A percentile compares a stretch with the other conserved stretches of the same genome.
phyloP scores from a whole-genome alignment of 1,284 basidiomycete species.

The Tylopilus orsonianus region DNA sequence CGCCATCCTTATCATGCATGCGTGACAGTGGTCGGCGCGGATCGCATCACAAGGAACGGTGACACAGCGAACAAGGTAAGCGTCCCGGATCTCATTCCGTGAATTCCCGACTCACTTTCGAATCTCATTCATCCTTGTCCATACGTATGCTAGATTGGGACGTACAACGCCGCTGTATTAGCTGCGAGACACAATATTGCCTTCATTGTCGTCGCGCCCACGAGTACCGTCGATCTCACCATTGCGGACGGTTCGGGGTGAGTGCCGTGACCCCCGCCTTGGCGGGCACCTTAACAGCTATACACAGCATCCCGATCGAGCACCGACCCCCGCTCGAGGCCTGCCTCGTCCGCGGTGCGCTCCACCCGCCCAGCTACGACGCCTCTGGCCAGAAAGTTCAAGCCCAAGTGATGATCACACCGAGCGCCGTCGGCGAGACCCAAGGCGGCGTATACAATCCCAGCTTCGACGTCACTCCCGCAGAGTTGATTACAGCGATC shows the following conservation, averaged over 20 bases:
- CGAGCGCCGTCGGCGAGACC: conserved; percentile 49
- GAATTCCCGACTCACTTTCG: background rate
- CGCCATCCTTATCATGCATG: background rate
- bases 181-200: conserved; percentile 83
- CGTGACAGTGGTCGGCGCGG: conserved; percentile 71
- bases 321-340: conserved; percentile 85
- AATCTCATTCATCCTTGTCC: background rate
- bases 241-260: conserved; percentile 72
- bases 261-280: conserved; percentile 24
- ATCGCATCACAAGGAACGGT: conserved; percentile 85
- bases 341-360: conserved; percentile 77
- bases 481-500: conserved; percentile 79
- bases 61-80: conserved; percentile 90
- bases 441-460: conserved; percentile 76
- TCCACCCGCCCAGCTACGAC: conserved; percentile 51
- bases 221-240: conserved; percentile 85
- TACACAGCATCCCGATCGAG: conserved; percentile 83
- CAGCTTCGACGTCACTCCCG: conserved; percentile 91
- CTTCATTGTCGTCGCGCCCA: conserved; percentile 88
- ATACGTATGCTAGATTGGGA: conserved; percentile 66
- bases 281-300: background rate
- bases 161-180: conserved; percentile 87
- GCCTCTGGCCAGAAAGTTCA: conserved; percentile 49
- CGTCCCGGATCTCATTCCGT: conserved; percentile 7
- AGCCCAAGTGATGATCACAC: conserved; percentile 73